phyloP scores from a whole-genome alignment of 2,329 filamentous ascomycete species.

The Zymoseptoria passerinii region DNA sequence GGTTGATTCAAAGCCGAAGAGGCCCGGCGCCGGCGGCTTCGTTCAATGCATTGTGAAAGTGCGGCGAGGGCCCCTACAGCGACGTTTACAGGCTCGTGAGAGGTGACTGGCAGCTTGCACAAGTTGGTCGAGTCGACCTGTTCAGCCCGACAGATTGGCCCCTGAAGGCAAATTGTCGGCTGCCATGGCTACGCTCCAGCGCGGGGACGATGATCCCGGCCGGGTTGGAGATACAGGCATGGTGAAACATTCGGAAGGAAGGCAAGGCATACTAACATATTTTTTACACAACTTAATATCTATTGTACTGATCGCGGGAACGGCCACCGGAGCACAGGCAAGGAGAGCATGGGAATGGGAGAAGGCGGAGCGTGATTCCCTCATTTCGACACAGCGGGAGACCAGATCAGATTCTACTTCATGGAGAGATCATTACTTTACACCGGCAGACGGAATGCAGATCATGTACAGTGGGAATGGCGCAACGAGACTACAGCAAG shows the following conservation, averaged over 20 bases:
- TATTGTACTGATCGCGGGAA: not conserved
- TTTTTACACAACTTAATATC: not conserved
- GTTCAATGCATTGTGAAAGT: constrained; percentile 11
- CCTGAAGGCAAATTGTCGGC: too few relatives aligned
- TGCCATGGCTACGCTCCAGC: too few relatives aligned
- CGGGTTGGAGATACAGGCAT: not conserved
- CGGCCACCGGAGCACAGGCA: not conserved
- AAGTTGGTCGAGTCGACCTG: too few relatives aligned
- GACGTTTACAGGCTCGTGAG: not conserved
- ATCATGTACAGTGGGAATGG: not conserved
- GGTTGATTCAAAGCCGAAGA: constrained; percentile 53
- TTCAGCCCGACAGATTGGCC: too few relatives aligned
- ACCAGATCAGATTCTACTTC: not conserved
- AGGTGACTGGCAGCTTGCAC: not conserved
- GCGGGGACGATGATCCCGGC: too few relatives aligned
- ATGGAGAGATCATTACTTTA: not conserved
- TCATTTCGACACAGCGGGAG: not conserved
- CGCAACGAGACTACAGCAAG: not conserved
- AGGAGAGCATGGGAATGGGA: not conserved
- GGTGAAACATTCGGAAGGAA: not conserved
- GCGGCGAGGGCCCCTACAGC: not conserved
- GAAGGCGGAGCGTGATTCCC: not conserved
- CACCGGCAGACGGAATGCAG: not conserved
- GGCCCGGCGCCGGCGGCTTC: constrained; percentile 15
- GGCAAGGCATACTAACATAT: not conserved